phyloP scores from a whole-genome alignment of 2,329 filamentous ascomycete species.

The Hypoxylon sp. region DNA sequence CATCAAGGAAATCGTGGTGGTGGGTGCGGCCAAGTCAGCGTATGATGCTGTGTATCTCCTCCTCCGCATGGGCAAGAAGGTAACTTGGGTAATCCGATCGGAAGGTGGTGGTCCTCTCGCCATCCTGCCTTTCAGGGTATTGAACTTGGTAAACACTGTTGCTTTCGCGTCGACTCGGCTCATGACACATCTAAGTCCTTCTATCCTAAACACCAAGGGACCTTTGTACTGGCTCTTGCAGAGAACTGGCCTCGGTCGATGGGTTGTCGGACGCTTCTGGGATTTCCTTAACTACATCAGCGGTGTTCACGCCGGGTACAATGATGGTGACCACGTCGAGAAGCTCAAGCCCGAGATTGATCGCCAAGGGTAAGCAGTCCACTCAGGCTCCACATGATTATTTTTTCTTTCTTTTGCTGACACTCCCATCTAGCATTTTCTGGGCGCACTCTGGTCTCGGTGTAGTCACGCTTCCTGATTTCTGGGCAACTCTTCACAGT shows the following conservation, averaged over 20 bases:
- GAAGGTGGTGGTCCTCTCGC: constrained; percentile 38
- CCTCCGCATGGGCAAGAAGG: constrained; percentile 38
- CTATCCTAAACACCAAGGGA: constrained; percentile 36
- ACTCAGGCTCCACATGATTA: not conserved
- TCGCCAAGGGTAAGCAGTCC: constrained; percentile 36
- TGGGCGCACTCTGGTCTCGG: constrained; percentile 41
- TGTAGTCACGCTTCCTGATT: constrained; percentile 36
- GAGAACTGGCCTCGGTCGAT: constrained; percentile 1
- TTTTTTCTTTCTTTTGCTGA: not conserved
- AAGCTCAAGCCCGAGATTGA: constrained; percentile 32
- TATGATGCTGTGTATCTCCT: constrained; percentile 43
- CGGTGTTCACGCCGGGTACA: not conserved
- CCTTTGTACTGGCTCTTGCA: constrained; percentile 33
- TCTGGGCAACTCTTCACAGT: constrained; percentile 40
- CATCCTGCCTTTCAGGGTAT: constrained; percentile 36
- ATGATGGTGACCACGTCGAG: not conserved
- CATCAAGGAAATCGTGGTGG: constrained; percentile 33
- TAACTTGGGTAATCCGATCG: constrained; percentile 41
- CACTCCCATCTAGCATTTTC: constrained; percentile 31
- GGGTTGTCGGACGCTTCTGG: not conserved
- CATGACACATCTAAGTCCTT: constrained; percentile 39
- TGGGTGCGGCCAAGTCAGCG: constrained; percentile 43
- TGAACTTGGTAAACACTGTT: constrained; percentile 36
- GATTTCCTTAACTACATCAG: not conserved
- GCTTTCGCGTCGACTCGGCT: constrained; percentile 37